Evolutionary conservation across 345 rosid species (phyloP).

Genomic region (Streptanthus diversifolius): DNA sequence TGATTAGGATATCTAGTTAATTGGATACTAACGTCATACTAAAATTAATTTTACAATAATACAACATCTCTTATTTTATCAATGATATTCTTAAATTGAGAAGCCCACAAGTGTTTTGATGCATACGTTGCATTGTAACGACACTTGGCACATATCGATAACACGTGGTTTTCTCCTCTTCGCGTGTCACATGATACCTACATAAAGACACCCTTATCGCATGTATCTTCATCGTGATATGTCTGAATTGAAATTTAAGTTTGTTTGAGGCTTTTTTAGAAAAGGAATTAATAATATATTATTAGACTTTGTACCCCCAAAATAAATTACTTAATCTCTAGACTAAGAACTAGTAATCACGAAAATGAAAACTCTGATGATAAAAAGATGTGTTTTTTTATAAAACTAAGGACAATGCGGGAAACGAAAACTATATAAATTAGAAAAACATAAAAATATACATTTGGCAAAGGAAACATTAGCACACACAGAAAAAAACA

Average conservation of each 20-base stretch:
- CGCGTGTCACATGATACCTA: slow-evolving; percentile 21
- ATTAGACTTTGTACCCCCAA: neutral
- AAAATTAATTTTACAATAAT: neutral
- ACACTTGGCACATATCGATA: neutral
- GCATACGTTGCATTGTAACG: neutral
- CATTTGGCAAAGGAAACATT: neutral
- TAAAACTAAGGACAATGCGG: neutral
- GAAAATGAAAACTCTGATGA: neutral
- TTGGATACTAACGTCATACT: neutral
- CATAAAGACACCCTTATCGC: slow-evolving; percentile 1
- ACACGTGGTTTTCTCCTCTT: too few species aligned
- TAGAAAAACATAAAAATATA: neutral
- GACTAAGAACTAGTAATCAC: neutral
- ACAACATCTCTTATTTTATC: neutral
- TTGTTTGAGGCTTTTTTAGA: neutral
- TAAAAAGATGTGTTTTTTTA: neutral
- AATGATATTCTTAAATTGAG: neutral
- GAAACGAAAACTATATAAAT: neutral
- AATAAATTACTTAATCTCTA: neutral
- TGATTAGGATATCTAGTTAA: neutral
- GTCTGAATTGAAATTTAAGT: neutral
- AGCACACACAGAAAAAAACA: neutral
- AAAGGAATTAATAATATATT: neutral
- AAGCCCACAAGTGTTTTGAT: neutral
- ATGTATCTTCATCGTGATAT: neutral